Conservation (phyloP, 2,329 filamentous ascomycete species). For the Blumeriella jaapii region DNA sequence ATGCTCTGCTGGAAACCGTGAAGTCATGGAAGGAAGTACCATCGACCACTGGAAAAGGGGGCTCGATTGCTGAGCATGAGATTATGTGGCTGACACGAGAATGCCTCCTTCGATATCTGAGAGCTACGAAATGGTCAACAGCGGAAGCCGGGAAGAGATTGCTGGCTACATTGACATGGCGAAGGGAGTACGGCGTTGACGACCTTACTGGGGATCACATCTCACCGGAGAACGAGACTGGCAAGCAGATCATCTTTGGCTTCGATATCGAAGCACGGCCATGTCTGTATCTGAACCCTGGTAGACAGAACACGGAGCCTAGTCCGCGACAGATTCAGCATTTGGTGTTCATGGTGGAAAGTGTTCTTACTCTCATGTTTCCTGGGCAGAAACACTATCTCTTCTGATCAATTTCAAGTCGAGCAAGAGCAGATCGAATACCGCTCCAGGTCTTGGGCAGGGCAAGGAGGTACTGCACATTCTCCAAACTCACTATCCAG, state of each 20-base stretch:
- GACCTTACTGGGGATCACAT: conserved; percentile 74
- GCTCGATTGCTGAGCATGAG: conserved; percentile 66
- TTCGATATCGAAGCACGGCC: conserved; percentile 80
- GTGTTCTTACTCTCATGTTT: conserved; percentile 76
- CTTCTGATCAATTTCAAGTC: conserved; percentile 88
- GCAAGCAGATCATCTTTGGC: conserved; percentile 83
- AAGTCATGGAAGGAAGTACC: conserved; percentile 61
- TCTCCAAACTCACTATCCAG: conserved; percentile 90
- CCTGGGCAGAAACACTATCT: conserved; percentile 72
- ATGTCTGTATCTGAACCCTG: conserved; percentile 83
- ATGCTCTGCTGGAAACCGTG: conserved; percentile 58
- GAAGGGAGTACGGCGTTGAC: conserved; percentile 76
- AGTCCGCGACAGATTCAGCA: conserved; percentile 84
- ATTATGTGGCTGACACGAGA: conserved; percentile 85
- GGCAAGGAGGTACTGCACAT: conserved; percentile 81
- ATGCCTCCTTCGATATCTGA: conserved; percentile 83
- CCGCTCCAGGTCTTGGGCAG: conserved; percentile 59
- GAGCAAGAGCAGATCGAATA: conserved; percentile 62
- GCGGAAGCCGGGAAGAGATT: conserved; percentile 69
- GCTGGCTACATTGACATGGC: conserved; percentile 72
- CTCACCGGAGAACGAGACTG: conserved; percentile 87
- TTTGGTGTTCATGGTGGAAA: conserved; percentile 90
- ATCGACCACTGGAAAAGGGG: conserved; percentile 44
- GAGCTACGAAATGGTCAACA: conserved; percentile 83
- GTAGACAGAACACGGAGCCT: conserved; percentile 82